Percentiles rank a stretch among this genome's conserved stretches.
Evolutionary conservation across 257 asterid species (phyloP).

Genomic region (Nicotiana otophora): DNA sequence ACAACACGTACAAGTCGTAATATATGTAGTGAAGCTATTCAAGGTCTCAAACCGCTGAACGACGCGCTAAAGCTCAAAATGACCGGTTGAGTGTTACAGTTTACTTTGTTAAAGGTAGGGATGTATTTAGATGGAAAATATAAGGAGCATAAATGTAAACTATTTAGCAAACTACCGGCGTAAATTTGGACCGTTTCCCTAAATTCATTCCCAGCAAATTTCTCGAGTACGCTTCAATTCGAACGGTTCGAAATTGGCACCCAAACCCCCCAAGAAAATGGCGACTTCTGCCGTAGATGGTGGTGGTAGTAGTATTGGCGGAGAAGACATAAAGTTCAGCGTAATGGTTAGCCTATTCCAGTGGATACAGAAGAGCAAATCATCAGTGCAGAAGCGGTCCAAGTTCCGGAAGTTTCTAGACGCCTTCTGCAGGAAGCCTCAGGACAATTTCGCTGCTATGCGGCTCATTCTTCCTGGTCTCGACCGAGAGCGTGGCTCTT

Average conservation of each 20-base stretch:
- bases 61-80: no score
- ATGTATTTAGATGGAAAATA: no score
- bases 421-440: constrained; percentile 60
- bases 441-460: constrained; percentile 73
- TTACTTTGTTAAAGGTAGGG: no score
- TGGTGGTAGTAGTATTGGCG: constrained; percentile 16
- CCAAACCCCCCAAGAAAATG: not conserved
- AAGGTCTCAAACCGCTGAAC: no score
- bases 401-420: constrained; percentile 90
- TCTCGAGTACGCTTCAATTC: constrained; percentile 9
- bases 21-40: no score
- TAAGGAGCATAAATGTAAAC: no score
- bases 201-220: not conserved
- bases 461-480: constrained; percentile 78
- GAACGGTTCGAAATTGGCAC: not conserved
- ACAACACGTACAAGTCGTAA: no score
- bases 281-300: constrained; percentile 9
- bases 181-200: no score
- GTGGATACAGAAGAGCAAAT: constrained; percentile 83
- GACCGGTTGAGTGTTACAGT: no score
- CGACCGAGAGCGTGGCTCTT: constrained; percentile 89
- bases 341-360: constrained; percentile 78
- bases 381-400: constrained; percentile 58
- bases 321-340: constrained; percentile 59
- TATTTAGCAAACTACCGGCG: no score